Evolutionary conservation across 2,329 filamentous ascomycete genomes (phyloP), one percentile per base, ranked within the genome.

Genomic region (Penicillium thymicola): DNA sequence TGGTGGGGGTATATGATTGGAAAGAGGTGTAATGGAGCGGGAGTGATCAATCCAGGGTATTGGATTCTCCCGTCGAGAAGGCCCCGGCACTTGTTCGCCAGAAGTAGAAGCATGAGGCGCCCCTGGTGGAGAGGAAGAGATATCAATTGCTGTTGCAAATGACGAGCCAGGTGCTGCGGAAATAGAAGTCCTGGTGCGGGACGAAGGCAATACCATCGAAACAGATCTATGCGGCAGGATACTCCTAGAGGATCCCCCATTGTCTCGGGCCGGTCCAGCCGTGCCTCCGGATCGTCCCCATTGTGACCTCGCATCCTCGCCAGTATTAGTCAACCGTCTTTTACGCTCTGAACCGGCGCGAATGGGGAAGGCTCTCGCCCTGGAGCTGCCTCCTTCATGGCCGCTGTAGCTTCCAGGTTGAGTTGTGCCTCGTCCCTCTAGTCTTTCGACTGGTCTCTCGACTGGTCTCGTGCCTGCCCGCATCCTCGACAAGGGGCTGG

Each of bases 281-380:
- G 49, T 48, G n/a, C 51, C 54, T 4, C 46, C 56, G 40, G 44
- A 44, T 34, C 13, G 28, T n/a, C 11, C 36, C 45, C 25, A 38
- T 40, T 46, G 54, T n/a, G 10, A 11, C 36, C 60, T 45, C 27
- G 46, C 59, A 50, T 72, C 71, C 50, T 75, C 67, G 18, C 68
- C 62, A 28, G 70, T 58, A 50, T 70, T 72, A n/a, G 73, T 73
- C 51, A 78, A 61, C 58, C 76, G 73, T 58, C 76, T 72, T 64
- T 78, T 78, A 44, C 76, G 71, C 55, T 78, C 75, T n/a, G 48
- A 46, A 8, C 54, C 48, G 16, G 42, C 16, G 14, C 14, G 34
- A 40, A 28, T 16, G 2, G 48, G 27, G 14, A 46, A 52, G 2
- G 2, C n/a, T 34, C 48, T 45, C 14, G 9, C 6, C n/a, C 48